Conservation (phyloP, 805 yeast species). For the Cyberlindnera suaveolens region DNA sequence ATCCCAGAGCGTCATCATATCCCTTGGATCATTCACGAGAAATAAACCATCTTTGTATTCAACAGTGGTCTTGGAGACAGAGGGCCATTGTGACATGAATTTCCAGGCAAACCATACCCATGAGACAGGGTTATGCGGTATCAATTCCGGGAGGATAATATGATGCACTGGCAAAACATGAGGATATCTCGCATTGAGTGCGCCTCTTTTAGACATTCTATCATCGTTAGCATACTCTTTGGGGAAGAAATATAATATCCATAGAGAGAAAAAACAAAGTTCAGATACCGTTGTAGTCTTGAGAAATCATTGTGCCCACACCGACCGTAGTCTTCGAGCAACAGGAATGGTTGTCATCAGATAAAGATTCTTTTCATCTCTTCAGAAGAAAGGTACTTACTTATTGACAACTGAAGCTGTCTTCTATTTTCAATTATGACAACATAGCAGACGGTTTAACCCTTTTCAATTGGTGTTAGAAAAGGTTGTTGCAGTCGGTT, state of each 20-base stretch:
- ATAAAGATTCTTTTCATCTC: not conserved
- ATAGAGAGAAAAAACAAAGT: conserved; percentile 1
- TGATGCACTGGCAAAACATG: conserved; percentile 57
- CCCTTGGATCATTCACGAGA: conserved; percentile 34
- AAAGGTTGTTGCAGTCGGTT: too few species aligned
- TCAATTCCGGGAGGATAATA: conserved; percentile 42
- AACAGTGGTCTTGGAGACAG: conserved; percentile 15
- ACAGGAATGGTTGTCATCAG: conserved; percentile 29
- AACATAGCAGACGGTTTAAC: not conserved
- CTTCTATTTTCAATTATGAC: not conserved
- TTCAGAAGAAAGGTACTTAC: not conserved
- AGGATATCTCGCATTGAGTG: conserved; percentile 29
- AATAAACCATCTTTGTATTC: conserved; percentile 30
- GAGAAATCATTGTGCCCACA: conserved; percentile 72
- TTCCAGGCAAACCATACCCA: conserved; percentile 42
- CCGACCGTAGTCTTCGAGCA: conserved; percentile 41
- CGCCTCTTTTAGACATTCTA: conserved; percentile 29
- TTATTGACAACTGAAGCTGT: not conserved
- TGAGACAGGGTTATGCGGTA: conserved; percentile 65
- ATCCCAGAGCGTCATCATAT: conserved; percentile 62
- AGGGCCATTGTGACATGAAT: conserved; percentile 22
- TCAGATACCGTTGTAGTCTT: conserved; percentile 99
- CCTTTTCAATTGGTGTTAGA: too few species aligned
- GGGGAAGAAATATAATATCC: not conserved
- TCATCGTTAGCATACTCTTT: conserved; percentile 3